These are phyloP conservation scores for Copromyces sp. DNA, from an alignment of 495 filamentous ascomycete genomes.

Conservation along the genomic window DNA sequence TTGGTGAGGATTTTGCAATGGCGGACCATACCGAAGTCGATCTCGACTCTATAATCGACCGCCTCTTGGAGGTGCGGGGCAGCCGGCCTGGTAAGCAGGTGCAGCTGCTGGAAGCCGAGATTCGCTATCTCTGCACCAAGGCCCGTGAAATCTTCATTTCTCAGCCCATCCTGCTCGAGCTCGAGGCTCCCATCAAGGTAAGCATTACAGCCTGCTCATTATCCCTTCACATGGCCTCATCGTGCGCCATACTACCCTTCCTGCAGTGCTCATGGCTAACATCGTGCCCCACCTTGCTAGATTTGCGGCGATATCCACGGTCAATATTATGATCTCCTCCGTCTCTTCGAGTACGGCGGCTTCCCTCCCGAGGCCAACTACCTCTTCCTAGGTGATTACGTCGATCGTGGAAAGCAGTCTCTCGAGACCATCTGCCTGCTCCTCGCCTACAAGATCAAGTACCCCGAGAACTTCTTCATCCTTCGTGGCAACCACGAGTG, in stretches of 20 bases:
- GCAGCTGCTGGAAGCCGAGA: slow-evolving; percentile 92
- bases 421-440: slow-evolving; percentile 98
- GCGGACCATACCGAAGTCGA: slow-evolving; percentile 96
- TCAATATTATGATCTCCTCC: slow-evolving; percentile 96
- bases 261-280: slow-evolving; percentile 8
- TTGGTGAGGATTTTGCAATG: slow-evolving; percentile 52
- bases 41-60: slow-evolving; percentile 97
- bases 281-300: slow-evolving; percentile 33
- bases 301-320: slow-evolving; percentile 99
- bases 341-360: slow-evolving; percentile 96
- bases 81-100: slow-evolving; percentile 98
- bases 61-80: slow-evolving; percentile 93
- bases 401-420: slow-evolving; percentile 98
- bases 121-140: slow-evolving; percentile 96
- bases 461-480: slow-evolving; percentile 99
- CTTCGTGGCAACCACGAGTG: slow-evolving; percentile 98
- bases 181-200: slow-evolving; percentile 99
- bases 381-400: slow-evolving; percentile 97
- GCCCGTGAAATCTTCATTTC: slow-evolving; percentile 99
- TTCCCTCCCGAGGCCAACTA: slow-evolving; percentile 99
- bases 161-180: slow-evolving; percentile 92
- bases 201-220: slow-evolving; percentile 14
- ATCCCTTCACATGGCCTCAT: not conserved
- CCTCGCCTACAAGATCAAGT: slow-evolving; percentile 99
- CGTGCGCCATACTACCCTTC: not conserved